Conservation (phyloP, 2,329 filamentous ascomycete genomes). For the Claviceps sp. region DNA sequence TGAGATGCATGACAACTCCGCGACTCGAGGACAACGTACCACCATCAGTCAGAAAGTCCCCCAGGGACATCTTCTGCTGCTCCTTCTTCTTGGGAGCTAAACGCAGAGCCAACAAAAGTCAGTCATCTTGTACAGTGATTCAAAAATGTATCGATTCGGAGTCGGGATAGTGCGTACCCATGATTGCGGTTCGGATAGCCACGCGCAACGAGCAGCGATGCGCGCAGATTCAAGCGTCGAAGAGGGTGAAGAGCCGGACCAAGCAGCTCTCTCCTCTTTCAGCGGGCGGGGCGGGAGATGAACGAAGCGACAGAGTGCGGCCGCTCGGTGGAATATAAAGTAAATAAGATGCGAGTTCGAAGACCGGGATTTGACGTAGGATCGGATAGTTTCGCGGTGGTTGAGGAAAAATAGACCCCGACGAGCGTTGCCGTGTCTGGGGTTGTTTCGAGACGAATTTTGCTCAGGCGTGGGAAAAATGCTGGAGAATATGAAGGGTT, state of each 20-base stretch:
- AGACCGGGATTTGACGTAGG: constrained; percentile 10
- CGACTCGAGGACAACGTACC: constrained; percentile 42
- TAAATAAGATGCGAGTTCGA: not conserved
- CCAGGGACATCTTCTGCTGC: constrained; percentile 92
- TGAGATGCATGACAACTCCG: constrained; percentile 11
- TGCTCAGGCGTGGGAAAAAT: constrained; percentile 28
- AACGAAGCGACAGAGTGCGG: constrained; percentile 4
- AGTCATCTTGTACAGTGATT: constrained; percentile 1
- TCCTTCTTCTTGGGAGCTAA: constrained; percentile 87
- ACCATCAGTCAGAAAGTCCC: constrained; percentile 86
- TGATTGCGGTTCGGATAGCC: constrained; percentile 40
- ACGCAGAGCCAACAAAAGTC: constrained; percentile 31
- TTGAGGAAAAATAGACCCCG: constrained; percentile 18
- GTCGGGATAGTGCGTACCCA: constrained; percentile 34
- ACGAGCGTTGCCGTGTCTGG: constrained; percentile 28
- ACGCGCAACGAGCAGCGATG: constrained; percentile 34
- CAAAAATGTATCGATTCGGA: not conserved
- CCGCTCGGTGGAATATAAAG: not conserved
- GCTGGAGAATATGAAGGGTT: constrained; percentile 24
- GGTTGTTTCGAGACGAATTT: constrained; percentile 28
- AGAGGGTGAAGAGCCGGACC: constrained; percentile 15
- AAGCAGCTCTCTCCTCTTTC: constrained; percentile 13
- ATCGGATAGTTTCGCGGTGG: constrained; percentile 10
- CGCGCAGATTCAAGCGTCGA: constrained; percentile 18
- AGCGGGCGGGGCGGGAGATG: constrained; percentile 1